phyloP scores from a whole-genome alignment of 208 protist species.

The Phytomonas francai region DNA sequence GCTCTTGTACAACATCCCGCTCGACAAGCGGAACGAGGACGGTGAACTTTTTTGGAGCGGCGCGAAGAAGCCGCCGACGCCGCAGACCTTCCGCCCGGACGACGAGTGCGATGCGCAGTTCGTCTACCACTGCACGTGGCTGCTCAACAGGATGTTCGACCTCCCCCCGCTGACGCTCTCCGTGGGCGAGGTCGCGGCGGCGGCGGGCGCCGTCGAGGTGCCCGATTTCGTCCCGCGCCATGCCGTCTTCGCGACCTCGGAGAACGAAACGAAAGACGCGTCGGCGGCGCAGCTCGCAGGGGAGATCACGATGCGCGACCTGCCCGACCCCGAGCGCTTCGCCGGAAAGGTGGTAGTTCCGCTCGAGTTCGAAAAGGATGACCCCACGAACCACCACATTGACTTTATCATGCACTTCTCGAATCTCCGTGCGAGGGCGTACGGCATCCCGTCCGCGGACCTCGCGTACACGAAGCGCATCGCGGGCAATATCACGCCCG shows the following conservation, averaged over 20 bases:
- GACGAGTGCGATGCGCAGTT: slow-evolving; percentile 58
- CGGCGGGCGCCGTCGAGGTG: slow-evolving; percentile 36
- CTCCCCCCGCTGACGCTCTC: slow-evolving; percentile 31
- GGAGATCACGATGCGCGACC: slow-evolving; percentile 31
- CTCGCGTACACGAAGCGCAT: slow-evolving; percentile 81
- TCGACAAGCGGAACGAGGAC: slow-evolving; percentile 91
- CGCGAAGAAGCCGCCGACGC: slow-evolving; percentile 83
- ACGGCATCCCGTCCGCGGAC: slow-evolving; percentile 85
- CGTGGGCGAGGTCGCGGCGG: slow-evolving; percentile 25
- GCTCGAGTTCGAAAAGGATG: slow-evolving; percentile 93
- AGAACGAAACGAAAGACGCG: slow-evolving; percentile 52
- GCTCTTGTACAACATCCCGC: slow-evolving; percentile 97
- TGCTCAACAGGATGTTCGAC: slow-evolving; percentile 64
- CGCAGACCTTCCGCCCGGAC: slow-evolving; percentile 53
- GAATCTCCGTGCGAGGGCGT: slow-evolving; percentile 91
- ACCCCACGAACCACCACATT: slow-evolving; percentile 90
- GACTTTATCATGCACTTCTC: slow-evolving; percentile 90
- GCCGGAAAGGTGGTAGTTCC: slow-evolving; percentile 29
- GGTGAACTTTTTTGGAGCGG: slow-evolving; percentile 91
- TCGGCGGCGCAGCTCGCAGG: slow-evolving; percentile 16
- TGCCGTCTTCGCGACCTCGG: slow-evolving; percentile 65
- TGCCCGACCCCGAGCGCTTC: slow-evolving; percentile 40
- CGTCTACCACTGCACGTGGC: slow-evolving; percentile 69
- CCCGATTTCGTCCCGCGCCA: slow-evolving; percentile 58
- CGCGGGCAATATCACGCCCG: slow-evolving; percentile 99